Evolutionary conservation across 495 filamentous ascomycete species (phyloP).

Genomic region (Margaritispora aquatica): DNA sequence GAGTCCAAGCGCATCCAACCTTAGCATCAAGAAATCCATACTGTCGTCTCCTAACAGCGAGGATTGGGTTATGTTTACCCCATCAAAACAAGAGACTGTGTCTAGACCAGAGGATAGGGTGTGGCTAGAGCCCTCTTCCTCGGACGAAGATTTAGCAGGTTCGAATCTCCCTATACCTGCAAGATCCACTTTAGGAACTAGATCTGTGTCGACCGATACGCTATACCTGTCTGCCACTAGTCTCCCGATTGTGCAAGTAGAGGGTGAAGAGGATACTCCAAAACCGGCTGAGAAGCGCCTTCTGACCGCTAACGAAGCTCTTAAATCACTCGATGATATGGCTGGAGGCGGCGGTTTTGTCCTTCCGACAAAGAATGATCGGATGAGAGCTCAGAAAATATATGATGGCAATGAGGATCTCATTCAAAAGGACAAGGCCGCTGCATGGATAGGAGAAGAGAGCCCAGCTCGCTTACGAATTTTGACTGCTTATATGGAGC

Average conservation of each 20-base stretch:
- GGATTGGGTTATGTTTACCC: slow-evolving; percentile 19
- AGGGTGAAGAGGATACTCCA: slow-evolving; percentile 26
- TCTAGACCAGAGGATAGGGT: slow-evolving; percentile 7
- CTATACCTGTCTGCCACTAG: slow-evolving; percentile 39
- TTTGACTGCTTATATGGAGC: slow-evolving; percentile 80
- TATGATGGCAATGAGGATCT: slow-evolving; percentile 82
- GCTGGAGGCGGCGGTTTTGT: slow-evolving; percentile 29
- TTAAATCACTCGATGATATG: slow-evolving; percentile 41
- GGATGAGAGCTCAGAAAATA: slow-evolving; percentile 70
- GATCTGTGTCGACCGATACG: slow-evolving; percentile 26
- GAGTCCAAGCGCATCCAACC: slow-evolving; percentile 7
- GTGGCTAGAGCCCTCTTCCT: slow-evolving; percentile 25
- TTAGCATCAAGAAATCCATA: neutral
- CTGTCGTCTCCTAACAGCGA: slow-evolving; percentile 3
- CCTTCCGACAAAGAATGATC: slow-evolving; percentile 32
- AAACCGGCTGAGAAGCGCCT: slow-evolving; percentile 6
- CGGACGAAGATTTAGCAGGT: slow-evolving; percentile 33
- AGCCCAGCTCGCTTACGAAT: slow-evolving; percentile 58
- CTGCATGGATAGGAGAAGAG: slow-evolving; percentile 83
- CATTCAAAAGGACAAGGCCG: slow-evolving; percentile 67
- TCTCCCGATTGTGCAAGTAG: slow-evolving; percentile 42
- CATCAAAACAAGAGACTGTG: slow-evolving; percentile 5
- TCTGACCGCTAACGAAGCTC: slow-evolving; percentile 20
- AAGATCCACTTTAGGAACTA: slow-evolving; percentile 31
- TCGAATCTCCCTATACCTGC: slow-evolving; percentile 34